Evolutionary conservation across 192 early-diverging fungal genomes (phyloP), one percentile per base, ranked within the genome.

Genomic region (Rhizophagus clarus): DNA sequence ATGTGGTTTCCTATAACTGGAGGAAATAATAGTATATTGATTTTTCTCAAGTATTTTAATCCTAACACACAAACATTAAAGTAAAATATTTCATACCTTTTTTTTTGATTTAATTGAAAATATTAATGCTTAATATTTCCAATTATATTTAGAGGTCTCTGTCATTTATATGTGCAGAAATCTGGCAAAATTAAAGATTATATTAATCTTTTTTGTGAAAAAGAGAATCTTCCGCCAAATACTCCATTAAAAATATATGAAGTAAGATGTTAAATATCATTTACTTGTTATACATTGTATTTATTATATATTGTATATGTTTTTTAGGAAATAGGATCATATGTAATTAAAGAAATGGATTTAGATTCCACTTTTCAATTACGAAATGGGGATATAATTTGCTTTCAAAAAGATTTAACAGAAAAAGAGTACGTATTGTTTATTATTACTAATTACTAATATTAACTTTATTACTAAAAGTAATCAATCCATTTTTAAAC

Each of bases 331-430:
- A 92, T 99, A 79, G 97, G 97, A 87, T 95, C 98, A 0, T 88
- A 87, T 12, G 92, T 97, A 93, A 93, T 99, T 69, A 96, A 98
- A 63, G 78, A 80, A 32, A 90, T 95, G 85, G 91, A 95, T 71
- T 37, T 80, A 20, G 84, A 87, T 37, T 40, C 76, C 42, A 93
- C 93, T 2, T 97, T 97, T 83, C 64, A 67, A 3, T 67, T 83
- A 66, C 93, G 94, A 82, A 93, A 93, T 73, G 98, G 98, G 47
- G 98, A 99, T 81, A 98, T 99, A 73, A 89, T 99, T 72, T 93
- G 89, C 77, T 92, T 93, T 83, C 96, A 97, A 84, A 84, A 83
- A 29, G 84, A 83, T 28, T 77, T 91, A 26, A 87, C 83, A 20
- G 83, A 80, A 37, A 83, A 87, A 80, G 84, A 89, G 84, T n/a